These are phyloP conservation scores for Closterium sp. DNA, from an alignment of 139 green algal species.

Conservation along the genomic window DNA sequence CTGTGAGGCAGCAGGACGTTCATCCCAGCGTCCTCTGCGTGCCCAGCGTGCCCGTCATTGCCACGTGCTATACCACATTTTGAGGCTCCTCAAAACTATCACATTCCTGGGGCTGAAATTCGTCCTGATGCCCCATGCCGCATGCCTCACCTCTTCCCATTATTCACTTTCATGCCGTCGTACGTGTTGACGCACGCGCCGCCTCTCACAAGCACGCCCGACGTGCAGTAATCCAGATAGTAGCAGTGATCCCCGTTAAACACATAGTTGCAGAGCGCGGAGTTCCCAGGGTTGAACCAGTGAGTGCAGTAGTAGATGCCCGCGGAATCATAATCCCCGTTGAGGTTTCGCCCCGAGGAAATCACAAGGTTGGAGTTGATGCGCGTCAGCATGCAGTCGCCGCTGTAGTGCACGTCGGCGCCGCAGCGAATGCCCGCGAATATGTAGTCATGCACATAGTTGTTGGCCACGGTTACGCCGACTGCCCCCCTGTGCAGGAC, in stretches of 20 bases:
- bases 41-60: too few species aligned
- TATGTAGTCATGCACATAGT: constrained; percentile 26
- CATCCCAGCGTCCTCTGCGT: too few species aligned
- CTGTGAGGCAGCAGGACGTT: too few species aligned
- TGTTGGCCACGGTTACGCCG: constrained; percentile 10
- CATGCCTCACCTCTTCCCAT: constrained; percentile 2
- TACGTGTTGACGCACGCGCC: constrained; percentile 8
- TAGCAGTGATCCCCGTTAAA: neutral
- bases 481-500: constrained; percentile 5
- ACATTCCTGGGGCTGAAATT: too few species aligned
- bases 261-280: neutral
- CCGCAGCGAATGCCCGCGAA: neutral
- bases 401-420: neutral
- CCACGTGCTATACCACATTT: too few species aligned
- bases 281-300: constrained; percentile 23
- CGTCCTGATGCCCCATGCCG: too few species aligned
- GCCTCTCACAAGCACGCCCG: constrained; percentile 18
- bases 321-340: neutral
- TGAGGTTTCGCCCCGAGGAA: neutral
- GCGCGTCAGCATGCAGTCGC: constrained; percentile 3
- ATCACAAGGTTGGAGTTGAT: constrained; percentile 11
- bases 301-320: constrained; percentile 22
- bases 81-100: neutral
- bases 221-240: constrained; percentile 15
- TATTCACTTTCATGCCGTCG: constrained; percentile 20